Evolutionary conservation across 192 early-diverging fungal genomes (phyloP), one percentile per base, ranked within the genome.

Genomic region (Backusella westeae): DNA sequence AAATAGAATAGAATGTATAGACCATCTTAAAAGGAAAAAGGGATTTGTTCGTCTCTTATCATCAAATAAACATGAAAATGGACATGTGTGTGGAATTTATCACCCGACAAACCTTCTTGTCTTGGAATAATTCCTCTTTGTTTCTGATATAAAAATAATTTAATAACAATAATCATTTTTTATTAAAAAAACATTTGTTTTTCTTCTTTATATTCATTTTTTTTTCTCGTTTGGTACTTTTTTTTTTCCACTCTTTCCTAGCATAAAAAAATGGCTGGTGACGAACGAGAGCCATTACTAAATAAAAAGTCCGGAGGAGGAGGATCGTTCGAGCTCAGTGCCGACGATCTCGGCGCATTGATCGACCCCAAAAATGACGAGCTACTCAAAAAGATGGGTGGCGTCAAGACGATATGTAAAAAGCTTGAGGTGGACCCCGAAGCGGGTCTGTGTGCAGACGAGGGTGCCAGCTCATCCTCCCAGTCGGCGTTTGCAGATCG

Each of bases 321-420:
- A 26, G 53, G 21, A 23, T 26, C 56, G 3, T 63, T 63, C 56
- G 56, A 63, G 56, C 56, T 63, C 23, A 14, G 56, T 29, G 23
- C 9, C 10, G 56, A 63, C 1, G 56, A 63, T 63, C 82, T 94
- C 67, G 81, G 84, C 3, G 79, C 81, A 6, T 77, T 94, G 73
- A 83, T 92, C 21, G 93, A 94, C 73, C 91, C 91, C 34, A 93
- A 91, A 81, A 84, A 90, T 80, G 82, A 86, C 35, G 85, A 85
- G 5, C 79, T 82, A 35, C 89, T 92, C 3, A 76, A 77, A 14
- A 72, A 88, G 53, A 81, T 90, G 32, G 93, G 93, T 29, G 92
- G 92, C 4, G 69, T 86, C 5, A 79, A 83, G 6, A 74, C 78
- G 66, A 84, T 94, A 42, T 88, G 87, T 78, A 78, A 90, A 76